Base-by-base conservation (phyloP, 495 filamentous ascomycete genomes). In the Tuber brumale region DNA sequence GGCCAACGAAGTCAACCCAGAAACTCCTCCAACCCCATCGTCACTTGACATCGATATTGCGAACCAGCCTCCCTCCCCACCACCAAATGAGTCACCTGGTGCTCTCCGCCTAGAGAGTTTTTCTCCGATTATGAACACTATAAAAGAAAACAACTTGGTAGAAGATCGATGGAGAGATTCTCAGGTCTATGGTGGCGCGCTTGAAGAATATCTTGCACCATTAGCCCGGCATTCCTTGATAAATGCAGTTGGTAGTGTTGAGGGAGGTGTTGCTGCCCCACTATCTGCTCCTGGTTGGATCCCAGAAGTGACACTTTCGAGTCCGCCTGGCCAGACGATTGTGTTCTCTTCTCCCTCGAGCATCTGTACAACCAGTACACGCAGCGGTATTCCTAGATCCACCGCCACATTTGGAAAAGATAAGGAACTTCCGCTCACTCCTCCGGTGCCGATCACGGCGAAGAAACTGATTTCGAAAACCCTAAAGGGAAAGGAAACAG, bases 131-230 rank as follows among this genome's bases (percentile, higher is more conserved):
- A 27, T 61, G 39, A 80, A 61, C 23, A 44, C 77, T 37, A 45
- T 73, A 27, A 71, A 69, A 21, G 76, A 80, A 37, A 76, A 48
- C 7, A 73, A 73, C 39, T 39, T 35, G 7, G 57, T 70, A 19
- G 73, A 73, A 66, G 70, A 72, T 7, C 78, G 70, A 57, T 74
- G 69, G 76, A 69, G 69, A 46, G 51, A 72, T 72, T 71, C 74
- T 19, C 48, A 46, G 57, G 61, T 61, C 70, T 57, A 74, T 31
- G 57, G 57, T 35, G 57, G 57, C 27, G 57, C 57, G 18, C 57
- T 66, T 19, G 57, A 66, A 18, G 31, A 66, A 4, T 66, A 66
- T 19, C 66, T 75, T 72, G 14, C 46, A n/a, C 57, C 76, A 69
- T 42, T 48, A 6, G 41, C 70, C 6, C 57, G 27, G 5, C 57